Conservation (phyloP, 2,329 filamentous ascomycete genomes). For the Mycogone perniciosa region DNA sequence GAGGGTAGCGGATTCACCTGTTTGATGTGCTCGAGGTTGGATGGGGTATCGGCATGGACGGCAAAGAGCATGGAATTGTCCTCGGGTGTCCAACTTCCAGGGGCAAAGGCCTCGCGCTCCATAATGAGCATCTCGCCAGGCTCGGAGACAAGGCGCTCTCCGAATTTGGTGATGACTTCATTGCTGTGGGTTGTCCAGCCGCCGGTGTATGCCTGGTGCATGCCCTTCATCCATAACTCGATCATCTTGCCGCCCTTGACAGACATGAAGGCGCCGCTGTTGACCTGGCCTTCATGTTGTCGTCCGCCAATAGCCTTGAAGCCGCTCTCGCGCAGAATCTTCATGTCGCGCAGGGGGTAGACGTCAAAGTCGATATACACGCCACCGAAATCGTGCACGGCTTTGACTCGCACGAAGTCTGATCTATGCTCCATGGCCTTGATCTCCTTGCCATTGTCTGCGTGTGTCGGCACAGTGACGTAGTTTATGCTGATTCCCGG, state of each 20-base stretch:
- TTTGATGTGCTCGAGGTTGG: not conserved
- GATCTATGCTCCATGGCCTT: constrained; percentile 16
- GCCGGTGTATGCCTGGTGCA: constrained; percentile 24
- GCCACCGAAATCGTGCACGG: constrained; percentile 17
- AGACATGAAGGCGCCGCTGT: constrained; percentile 21
- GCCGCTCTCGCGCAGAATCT: constrained; percentile 13
- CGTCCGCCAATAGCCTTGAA: constrained; percentile 17
- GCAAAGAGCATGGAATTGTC: constrained; percentile 14
- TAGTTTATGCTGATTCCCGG: constrained; percentile 14
- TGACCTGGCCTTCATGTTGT: constrained; percentile 15
- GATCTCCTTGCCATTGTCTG: constrained; percentile 13
- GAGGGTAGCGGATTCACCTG: not conserved
- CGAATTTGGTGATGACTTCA: constrained; percentile 18
- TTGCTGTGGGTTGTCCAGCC: constrained; percentile 25
- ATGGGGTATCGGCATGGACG: constrained; percentile 12
- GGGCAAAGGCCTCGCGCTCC: constrained; percentile 20
- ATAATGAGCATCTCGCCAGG: constrained; percentile 22
- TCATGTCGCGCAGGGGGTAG: constrained; percentile 15
- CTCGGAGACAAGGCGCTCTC: constrained; percentile 41
- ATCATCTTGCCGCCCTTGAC: constrained; percentile 15
- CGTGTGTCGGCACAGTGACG: not conserved
- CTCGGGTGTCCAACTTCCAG: constrained; percentile 15
- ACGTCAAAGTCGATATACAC: constrained; percentile 21
- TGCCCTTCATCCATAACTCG: constrained; percentile 16
- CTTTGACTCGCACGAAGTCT: constrained; percentile 19